Conservation (phyloP, 148 eudicot species). For the Fagopyrum tataricum region DNA sequence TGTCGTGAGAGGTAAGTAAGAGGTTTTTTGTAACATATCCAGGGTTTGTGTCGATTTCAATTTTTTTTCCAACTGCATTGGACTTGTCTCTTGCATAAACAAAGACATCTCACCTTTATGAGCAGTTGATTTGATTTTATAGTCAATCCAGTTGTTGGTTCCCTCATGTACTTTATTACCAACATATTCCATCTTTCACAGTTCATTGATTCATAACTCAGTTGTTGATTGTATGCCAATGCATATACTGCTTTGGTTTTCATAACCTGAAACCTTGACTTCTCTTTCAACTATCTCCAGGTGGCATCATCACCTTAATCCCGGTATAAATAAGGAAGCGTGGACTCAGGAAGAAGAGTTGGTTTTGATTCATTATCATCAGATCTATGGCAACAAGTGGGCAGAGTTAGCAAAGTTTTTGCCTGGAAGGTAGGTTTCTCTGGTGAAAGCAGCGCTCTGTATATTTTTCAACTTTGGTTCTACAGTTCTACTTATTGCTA, state of each 20-base stretch:
- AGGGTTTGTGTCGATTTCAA: neutral
- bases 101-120: neutral
- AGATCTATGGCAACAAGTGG: constrained; percentile 89
- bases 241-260: neutral
- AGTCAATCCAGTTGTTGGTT: neutral
- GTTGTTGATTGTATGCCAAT: neutral
- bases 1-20: constrained; percentile 79
- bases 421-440: constrained; percentile 74
- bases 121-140: neutral
- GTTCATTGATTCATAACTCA: neutral
- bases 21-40: neutral
- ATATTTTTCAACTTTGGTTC: neutral
- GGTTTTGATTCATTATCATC: constrained; percentile 75
- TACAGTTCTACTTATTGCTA: neutral
- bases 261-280: neutral
- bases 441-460: neutral
- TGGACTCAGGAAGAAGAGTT: constrained; percentile 98
- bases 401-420: constrained; percentile 86
- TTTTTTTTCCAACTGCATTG: neutral
- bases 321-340: constrained; percentile 86
- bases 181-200: neutral
- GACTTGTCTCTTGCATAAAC: neutral
- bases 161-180: neutral
- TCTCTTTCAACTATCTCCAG: constrained; percentile 26
- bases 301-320: constrained; percentile 99